phyloP scores from a whole-genome alignment of 2,329 filamentous ascomycete genomes.

The Cladosporium sp. region DNA sequence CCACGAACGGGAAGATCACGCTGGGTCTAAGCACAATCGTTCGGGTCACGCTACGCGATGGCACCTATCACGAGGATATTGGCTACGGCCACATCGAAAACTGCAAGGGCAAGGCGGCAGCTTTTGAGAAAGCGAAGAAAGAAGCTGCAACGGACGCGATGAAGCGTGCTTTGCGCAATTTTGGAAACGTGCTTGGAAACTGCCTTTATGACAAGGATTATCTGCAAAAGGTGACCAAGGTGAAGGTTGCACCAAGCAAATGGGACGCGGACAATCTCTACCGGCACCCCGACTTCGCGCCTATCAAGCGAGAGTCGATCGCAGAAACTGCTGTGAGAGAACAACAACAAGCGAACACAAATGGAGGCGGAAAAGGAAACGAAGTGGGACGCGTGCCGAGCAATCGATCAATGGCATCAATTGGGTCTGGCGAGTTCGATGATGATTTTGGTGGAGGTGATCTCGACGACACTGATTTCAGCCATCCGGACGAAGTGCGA shows the following conservation, averaged over 20 bases:
- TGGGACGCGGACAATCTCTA: conserved; percentile 79
- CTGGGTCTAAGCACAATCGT: conserved; percentile 87
- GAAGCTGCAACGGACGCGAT: conserved; percentile 92
- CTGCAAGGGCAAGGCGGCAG: conserved; percentile 87
- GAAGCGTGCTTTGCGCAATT: conserved; percentile 83
- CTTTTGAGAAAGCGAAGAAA: conserved; percentile 98
- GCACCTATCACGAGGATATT: conserved; percentile 96
- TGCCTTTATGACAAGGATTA: conserved; percentile 98
- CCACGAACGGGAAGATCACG: conserved; percentile 71
- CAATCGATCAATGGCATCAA: conserved; percentile 32
- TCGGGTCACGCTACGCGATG: conserved; percentile 83
- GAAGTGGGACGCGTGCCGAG: conserved; percentile 24
- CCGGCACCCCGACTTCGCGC: conserved; percentile 70
- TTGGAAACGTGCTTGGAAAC: conserved; percentile 96
- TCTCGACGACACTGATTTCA: conserved; percentile 54
- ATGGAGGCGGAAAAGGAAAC: conserved; percentile 8
- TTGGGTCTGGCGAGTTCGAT: conserved; percentile 43
- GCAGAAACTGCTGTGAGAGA: conserved; percentile 21
- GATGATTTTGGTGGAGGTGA: conserved; percentile 54
- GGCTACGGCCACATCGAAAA: conserved; percentile 97
- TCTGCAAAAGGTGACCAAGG: conserved; percentile 79
- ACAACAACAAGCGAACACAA: conserved; percentile 20
- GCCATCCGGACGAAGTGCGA: conserved; percentile 72
- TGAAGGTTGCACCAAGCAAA: conserved; percentile 73
- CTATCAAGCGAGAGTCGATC: conserved; percentile 52